Evolutionary conservation across 305 asterid genomes (phyloP).

Genomic region (Coffea humblotiana): DNA sequence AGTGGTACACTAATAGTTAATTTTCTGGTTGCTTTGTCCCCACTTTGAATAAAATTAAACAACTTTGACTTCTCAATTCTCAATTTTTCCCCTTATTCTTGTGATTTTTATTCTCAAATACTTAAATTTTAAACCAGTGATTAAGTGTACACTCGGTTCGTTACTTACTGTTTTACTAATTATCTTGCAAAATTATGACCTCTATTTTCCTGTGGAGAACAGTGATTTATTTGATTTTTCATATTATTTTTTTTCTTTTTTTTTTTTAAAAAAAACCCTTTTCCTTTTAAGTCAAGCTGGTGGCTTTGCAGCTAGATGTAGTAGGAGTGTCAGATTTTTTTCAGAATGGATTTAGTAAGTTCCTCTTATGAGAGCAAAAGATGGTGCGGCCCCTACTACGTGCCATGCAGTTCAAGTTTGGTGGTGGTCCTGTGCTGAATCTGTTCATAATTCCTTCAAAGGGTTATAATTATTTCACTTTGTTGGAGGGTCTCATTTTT

Average conservation of each 20-base stretch:
- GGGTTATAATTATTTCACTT: neutral
- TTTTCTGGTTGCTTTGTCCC: neutral
- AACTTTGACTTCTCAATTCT: neutral
- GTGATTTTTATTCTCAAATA: neutral
- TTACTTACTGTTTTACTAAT: no score
- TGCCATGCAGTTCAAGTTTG: constrained; percentile 12
- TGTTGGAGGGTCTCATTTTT: neutral
- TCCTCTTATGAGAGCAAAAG: neutral
- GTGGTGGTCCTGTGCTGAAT: constrained; percentile 11
- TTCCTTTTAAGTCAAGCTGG: neutral
- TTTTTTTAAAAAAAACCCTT: neutral
- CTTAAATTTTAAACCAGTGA: neutral
- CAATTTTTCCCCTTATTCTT: neutral
- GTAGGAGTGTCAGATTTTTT: constrained; percentile 5
- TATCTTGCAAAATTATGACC: neutral
- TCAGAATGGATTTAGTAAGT: neutral
- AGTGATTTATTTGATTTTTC: neutral
- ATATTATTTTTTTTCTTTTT: neutral
- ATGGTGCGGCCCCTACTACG: constrained; percentile 25
- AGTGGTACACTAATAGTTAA: neutral
- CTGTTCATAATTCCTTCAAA: neutral
- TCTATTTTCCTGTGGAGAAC: neutral
- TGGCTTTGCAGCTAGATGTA: constrained; percentile 7
- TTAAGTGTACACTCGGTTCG: no score
- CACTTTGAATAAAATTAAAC: neutral